A percentile compares a stretch with the other conserved stretches of the same genome.
phyloP scores from a whole-genome alignment of 2,329 filamentous ascomycete species.

The Bipolaris bicolor region DNA sequence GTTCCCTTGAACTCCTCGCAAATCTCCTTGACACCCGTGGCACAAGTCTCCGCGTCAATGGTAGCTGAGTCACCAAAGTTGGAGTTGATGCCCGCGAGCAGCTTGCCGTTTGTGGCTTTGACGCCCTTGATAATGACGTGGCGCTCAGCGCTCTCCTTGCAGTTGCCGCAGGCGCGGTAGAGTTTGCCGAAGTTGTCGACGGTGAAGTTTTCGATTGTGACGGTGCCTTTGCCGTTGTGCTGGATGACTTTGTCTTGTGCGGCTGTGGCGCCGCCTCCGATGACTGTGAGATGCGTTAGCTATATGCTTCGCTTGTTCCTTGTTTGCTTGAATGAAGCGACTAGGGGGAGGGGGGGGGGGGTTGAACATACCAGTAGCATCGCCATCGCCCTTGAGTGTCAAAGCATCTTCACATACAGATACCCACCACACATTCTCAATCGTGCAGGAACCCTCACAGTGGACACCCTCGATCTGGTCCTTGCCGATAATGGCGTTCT shows the following conservation, averaged over 20 bases:
- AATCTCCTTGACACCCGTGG: slow-evolving; percentile 35
- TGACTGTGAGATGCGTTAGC: slow-evolving; percentile 28
- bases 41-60: slow-evolving; percentile 48
- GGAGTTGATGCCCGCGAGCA: slow-evolving; percentile 57
- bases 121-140: slow-evolving; percentile 55
- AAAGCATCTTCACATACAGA: slow-evolving; percentile 51
- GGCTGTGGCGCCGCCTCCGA: slow-evolving; percentile 49
- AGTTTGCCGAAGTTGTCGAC: slow-evolving; percentile 48
- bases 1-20: slow-evolving; percentile 46
- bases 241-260: slow-evolving; percentile 53
- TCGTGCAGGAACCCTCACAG: slow-evolving; percentile 54
- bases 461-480: slow-evolving; percentile 51
- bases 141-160: slow-evolving; percentile 55
- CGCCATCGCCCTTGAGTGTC: slow-evolving; percentile 38
- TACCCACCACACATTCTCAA: slow-evolving; percentile 51
- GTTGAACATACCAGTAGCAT: slow-evolving; percentile 12
- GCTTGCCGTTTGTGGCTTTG: slow-evolving; percentile 51
- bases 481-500: slow-evolving; percentile 61
- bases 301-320: neutral
- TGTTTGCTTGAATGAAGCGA: neutral
- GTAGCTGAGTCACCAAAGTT: slow-evolving; percentile 61
- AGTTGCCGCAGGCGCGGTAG: slow-evolving; percentile 57
- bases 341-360: neutral
- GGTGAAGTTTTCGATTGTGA: slow-evolving; percentile 47
- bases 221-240: slow-evolving; percentile 51